A percentile compares a stretch with the other conserved stretches of the same genome.
Conservation (phyloP, 1,284 basidiomycete genomes). For the Leccinum pachyderme region DNA sequence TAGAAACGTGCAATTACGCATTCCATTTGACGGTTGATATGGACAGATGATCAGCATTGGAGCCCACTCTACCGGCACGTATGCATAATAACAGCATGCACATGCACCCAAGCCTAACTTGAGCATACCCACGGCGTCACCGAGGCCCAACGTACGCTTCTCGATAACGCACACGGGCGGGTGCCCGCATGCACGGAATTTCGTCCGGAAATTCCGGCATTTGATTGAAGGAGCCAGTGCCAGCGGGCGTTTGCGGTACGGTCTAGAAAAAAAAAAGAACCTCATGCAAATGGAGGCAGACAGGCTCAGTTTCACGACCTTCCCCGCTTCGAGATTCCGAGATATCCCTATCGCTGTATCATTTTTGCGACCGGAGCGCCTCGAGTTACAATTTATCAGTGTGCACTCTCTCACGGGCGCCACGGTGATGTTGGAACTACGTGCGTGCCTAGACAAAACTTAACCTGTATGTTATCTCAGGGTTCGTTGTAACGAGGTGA, state of each 20-base stretch:
- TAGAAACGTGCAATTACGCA: neutral
- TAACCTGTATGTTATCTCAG: neutral
- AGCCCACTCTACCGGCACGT: neutral
- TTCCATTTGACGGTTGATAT: neutral
- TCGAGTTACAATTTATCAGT: neutral
- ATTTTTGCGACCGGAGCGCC: neutral
- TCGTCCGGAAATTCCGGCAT: neutral
- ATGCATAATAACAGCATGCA: neutral
- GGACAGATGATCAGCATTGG: neutral
- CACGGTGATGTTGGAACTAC: neutral
- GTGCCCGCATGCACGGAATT: neutral
- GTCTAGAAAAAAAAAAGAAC: neutral
- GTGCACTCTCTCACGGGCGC: neutral
- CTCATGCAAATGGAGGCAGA: neutral
- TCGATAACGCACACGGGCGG: conserved; percentile 2
- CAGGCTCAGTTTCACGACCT: neutral
- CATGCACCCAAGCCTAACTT: conserved; percentile 16
- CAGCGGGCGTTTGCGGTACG: neutral
- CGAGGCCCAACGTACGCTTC: neutral
- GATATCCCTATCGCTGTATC: neutral
- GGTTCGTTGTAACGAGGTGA: neutral
- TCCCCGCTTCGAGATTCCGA: conserved; percentile 2
- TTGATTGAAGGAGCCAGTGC: neutral
- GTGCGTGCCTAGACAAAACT: neutral
- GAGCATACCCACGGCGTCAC: neutral